Conservation (phyloP, 2,329 filamentous ascomycete species). For the Hypoxylon sp. region DNA sequence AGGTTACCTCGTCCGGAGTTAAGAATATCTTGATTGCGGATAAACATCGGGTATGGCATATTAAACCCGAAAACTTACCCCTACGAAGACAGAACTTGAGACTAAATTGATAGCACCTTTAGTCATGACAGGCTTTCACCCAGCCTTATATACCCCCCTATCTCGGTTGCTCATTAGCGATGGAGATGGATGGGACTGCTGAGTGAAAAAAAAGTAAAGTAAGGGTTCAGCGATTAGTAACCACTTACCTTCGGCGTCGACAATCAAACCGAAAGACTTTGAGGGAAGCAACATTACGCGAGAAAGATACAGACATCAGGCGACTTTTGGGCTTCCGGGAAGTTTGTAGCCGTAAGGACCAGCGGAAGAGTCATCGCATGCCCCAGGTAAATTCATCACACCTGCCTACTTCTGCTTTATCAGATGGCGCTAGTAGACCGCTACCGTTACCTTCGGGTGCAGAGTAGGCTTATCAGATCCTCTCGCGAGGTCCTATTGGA, state of each 20-base stretch:
- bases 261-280: neutral
- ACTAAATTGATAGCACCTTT: no score
- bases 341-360: neutral
- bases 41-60: neutral
- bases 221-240: neutral
- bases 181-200: no score
- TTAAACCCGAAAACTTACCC: no score
- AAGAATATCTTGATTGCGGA: neutral
- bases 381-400: neutral
- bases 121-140: no score
- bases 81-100: no score
- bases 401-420: slow-evolving; percentile 22
- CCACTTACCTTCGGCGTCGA: neutral
- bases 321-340: neutral
- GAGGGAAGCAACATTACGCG: neutral
- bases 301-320: neutral
- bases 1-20: neutral
- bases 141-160: no score
- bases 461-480: slow-evolving; percentile 32
- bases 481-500: slow-evolving; percentile 12
- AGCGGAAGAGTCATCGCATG: neutral
- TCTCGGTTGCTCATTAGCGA: no score
- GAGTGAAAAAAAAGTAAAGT: neutral
- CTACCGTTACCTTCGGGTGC: slow-evolving; percentile 3
- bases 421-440: slow-evolving; percentile 32